Conservation (phyloP, 2,329 filamentous ascomycete genomes). For the Colletotrichum ledebouriae region DNA sequence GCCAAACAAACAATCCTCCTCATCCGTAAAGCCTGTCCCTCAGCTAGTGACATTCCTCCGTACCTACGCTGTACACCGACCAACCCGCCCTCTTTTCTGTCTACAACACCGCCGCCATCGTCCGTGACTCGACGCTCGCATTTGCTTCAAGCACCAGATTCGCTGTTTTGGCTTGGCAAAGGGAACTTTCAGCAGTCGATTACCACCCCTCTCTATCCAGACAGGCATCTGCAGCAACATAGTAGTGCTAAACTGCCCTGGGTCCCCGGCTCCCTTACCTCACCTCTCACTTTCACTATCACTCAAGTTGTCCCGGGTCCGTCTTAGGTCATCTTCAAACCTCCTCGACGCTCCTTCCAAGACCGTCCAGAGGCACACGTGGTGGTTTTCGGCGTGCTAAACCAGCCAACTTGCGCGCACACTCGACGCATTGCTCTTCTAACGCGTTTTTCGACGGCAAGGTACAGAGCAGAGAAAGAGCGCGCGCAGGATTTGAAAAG, state of each 20-base stretch:
- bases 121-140: conserved; percentile 28
- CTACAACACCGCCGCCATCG: conserved; percentile 18
- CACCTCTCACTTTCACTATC: conserved; percentile 5
- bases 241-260: conserved; percentile 23
- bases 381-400: conserved; percentile 12
- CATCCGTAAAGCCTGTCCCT: background rate
- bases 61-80: background rate
- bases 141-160: conserved; percentile 24
- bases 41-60: conserved; percentile 8
- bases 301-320: background rate
- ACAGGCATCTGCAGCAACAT: conserved; percentile 35
- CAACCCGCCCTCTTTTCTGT: background rate
- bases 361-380: conserved; percentile 9
- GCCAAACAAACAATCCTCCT: background rate
- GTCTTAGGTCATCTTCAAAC: conserved; percentile 29
- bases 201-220: conserved; percentile 27
- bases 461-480: background rate
- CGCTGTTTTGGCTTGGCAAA: conserved; percentile 29
- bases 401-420: conserved; percentile 24
- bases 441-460: conserved; percentile 21
- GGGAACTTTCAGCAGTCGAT: conserved; percentile 20
- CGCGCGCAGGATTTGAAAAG: background rate
- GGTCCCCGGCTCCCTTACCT: conserved; percentile 20
- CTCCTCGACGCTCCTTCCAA: conserved; percentile 4
- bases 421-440: conserved; percentile 2